Base-by-base conservation (phyloP, 208 protist species). In the Leishmania tarentolae region DNA sequence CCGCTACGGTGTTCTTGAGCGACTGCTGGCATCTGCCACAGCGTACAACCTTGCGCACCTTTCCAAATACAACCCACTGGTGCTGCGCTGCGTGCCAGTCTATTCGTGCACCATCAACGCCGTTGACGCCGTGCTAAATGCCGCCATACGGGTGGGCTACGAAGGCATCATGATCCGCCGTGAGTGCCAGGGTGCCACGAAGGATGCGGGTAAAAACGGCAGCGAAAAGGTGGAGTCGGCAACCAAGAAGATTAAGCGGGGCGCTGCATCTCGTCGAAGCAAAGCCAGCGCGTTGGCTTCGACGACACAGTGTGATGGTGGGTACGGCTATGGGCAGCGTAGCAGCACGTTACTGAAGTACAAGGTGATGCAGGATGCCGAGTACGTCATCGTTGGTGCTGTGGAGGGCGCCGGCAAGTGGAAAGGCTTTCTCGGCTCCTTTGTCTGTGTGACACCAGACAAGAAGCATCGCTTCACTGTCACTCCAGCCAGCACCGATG, bases 111-210 rank as follows among this genome's bases (percentile, higher is more conserved):
- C 53, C 46, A 84, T 89, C 63, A 59, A 75, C 9, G 74, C 84
- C 4, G 86, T 94, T 19, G 82, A 90, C n/a, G 71, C 37, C 63
- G 73, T 83, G 15, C 82, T 97, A 40, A 84, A 81, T 7, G 81
- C 82, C 1, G 86, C 88, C n/a, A 76, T 96, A 73, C 71, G 44
- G n/a, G 76, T 90, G 42, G 93, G 95, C 42, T 97, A 96, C 84
- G 95, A 98, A 59, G 95, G 95, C 2, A 72, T 97, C 24, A 97
- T 98, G 88, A 82, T 98, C 0, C 95, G 95, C 40, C 88, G 92
- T 7, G 91, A 93, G 46, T 42, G 69, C 19, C 66, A 40, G 3
- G 72, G 66, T 19, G 57, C 47, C 40, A 63, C 42, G 42, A 35
- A 17, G 44, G 37, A 13, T 35, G 53, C 71, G 8, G 47, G 37